These are phyloP conservation scores for Endothia cerciana DNA, from an alignment of 2,329 filamentous ascomycete genomes.

Conservation along the genomic window DNA sequence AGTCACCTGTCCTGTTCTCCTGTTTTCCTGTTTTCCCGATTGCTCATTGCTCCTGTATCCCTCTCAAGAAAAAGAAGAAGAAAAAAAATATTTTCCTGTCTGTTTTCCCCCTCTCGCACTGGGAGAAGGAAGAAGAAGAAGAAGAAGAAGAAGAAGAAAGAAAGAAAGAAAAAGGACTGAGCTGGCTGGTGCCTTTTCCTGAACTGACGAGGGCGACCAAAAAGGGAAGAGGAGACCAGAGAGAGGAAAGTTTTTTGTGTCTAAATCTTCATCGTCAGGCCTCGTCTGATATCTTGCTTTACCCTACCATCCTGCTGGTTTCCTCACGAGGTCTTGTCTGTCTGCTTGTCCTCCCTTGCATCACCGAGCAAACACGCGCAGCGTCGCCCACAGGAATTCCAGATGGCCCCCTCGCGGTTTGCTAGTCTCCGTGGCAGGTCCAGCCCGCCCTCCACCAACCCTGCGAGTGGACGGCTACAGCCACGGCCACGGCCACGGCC, in stretches of 20 bases:
- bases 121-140: too few relatives aligned
- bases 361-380: neutral
- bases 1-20: neutral
- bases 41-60: neutral
- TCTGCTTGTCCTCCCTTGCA: constrained; percentile 1
- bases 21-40: neutral
- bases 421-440: constrained; percentile 43
- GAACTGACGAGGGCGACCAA: too few relatives aligned
- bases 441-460: constrained; percentile 12
- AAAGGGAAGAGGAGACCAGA: neutral
- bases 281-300: too few relatives aligned
- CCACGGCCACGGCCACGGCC: neutral
- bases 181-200: too few relatives aligned
- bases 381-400: constrained; percentile 19
- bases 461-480: constrained; percentile 4
- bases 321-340: neutral
- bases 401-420: constrained; percentile 47
- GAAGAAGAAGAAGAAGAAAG: too few relatives aligned
- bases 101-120: too few relatives aligned
- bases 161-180: too few relatives aligned
- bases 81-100: neutral
- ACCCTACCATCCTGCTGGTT: neutral
- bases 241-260: neutral
- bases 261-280: too few relatives aligned
- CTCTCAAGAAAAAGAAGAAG: neutral